Evolutionary conservation across 345 rosid genomes (phyloP).

Genomic region (Conringia planisiliqua): DNA sequence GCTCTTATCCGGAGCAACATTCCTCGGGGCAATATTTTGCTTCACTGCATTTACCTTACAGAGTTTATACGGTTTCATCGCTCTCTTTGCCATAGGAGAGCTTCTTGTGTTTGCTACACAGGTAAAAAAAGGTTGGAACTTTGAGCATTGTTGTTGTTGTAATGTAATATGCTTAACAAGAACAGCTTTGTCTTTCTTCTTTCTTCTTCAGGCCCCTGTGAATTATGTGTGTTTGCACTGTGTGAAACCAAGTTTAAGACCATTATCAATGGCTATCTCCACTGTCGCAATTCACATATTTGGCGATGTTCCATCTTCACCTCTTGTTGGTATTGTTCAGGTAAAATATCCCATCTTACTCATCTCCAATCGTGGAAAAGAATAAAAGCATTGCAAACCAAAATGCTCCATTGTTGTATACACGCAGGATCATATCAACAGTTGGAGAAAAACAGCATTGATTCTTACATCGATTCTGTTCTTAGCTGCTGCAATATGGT

Average conservation of each 20-base stretch:
- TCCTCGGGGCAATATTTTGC: slow-evolving; percentile 77
- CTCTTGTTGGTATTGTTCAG: slow-evolving; percentile 92
- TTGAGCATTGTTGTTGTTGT: background rate
- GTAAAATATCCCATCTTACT: slow-evolving; percentile 30
- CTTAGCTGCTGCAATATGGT: slow-evolving; percentile 79
- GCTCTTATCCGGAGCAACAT: slow-evolving; percentile 76
- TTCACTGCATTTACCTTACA: slow-evolving; percentile 70
- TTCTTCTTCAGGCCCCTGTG: slow-evolving; percentile 71
- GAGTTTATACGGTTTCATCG: slow-evolving; percentile 70
- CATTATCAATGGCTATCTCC: slow-evolving; percentile 93
- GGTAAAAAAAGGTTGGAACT: slow-evolving; percentile 39
- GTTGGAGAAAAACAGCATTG: slow-evolving; percentile 75
- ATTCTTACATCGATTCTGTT: slow-evolving; percentile 68
- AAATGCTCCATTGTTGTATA: slow-evolving; percentile 7
- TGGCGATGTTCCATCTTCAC: slow-evolving; percentile 97
- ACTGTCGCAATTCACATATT: slow-evolving; percentile 87
- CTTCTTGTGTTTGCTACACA: slow-evolving; percentile 87
- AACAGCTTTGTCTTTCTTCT: background rate
- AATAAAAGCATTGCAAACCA: background rate
- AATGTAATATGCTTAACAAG: background rate
- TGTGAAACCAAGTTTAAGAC: slow-evolving; percentile 81
- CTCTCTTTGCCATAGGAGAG: slow-evolving; percentile 75
- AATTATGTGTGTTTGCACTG: slow-evolving; percentile 83
- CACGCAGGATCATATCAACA: slow-evolving; percentile 54
- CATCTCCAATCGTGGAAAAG: background rate